A percentile compares a stretch with the other conserved stretches of the same genome.
Conservation (phyloP, 2,329 filamentous ascomycete species). For the Ascomycota sp. region DNA sequence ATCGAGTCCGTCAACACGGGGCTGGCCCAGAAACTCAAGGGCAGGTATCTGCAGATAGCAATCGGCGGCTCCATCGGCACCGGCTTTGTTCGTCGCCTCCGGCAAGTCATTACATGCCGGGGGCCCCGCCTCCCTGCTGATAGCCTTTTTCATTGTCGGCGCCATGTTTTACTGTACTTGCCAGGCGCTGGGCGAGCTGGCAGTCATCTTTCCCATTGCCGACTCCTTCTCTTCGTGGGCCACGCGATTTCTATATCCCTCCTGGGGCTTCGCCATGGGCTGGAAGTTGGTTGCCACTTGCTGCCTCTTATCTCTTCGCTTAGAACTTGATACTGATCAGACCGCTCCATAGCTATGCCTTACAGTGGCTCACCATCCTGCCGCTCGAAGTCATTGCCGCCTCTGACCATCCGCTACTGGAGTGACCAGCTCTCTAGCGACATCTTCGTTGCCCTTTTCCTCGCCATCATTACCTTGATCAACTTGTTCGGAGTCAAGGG, state of each 20-base stretch:
- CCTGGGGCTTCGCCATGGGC: conserved; percentile 89
- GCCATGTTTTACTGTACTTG: conserved; percentile 83
- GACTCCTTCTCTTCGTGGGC: conserved; percentile 87
- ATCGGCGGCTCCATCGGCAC: conserved; percentile 86
- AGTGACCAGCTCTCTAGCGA: conserved; percentile 40
- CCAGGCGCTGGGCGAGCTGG: conserved; percentile 79
- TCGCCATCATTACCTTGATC: conserved; percentile 54
- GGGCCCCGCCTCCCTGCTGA: conserved; percentile 57
- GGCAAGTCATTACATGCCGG: conserved; percentile 49
- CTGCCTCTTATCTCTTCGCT: background rate
- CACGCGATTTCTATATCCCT: conserved; percentile 78
- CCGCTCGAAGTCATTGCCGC: conserved; percentile 78
- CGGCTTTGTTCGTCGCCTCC: conserved; percentile 70
- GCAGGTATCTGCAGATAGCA: conserved; percentile 80
- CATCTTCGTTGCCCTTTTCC: conserved; percentile 69
- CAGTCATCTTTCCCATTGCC: conserved; percentile 74
- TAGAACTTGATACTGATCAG: background rate
- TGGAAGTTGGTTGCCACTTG: conserved; percentile 42
- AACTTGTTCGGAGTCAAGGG: conserved; percentile 78
- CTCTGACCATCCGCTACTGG: conserved; percentile 72
- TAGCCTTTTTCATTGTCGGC: conserved; percentile 64
- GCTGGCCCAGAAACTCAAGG: conserved; percentile 59
- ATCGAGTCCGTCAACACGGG: conserved; percentile 58
- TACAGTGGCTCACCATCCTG: conserved; percentile 72
- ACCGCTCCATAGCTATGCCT: conserved; percentile 39